Conservation (phyloP, 345 rosid species). For the Brassica rapa region DNA sequence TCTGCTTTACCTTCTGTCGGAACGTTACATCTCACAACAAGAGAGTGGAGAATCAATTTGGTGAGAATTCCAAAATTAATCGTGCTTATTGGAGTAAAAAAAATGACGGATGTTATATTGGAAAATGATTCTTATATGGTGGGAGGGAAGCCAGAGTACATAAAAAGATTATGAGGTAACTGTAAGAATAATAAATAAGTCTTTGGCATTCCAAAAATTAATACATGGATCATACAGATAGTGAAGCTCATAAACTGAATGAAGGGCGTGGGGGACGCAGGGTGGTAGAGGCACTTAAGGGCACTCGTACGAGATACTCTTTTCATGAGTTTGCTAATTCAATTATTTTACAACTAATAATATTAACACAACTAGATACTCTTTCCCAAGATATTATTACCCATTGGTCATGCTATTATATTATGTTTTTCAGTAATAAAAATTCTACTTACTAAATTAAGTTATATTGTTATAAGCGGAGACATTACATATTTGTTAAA, state of each 20-base stretch:
- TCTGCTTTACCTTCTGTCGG: conserved; percentile 48
- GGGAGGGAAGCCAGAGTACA: background rate
- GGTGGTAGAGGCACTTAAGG: background rate
- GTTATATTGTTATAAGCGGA: background rate
- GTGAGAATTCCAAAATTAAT: too few species aligned
- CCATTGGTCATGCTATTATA: too few species aligned
- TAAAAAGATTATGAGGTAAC: background rate
- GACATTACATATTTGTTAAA: conserved; percentile 1
- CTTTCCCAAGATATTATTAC: too few species aligned
- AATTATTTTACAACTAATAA: too few species aligned
- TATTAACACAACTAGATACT: too few species aligned
- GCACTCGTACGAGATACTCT: too few species aligned
- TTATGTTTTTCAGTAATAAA: background rate
- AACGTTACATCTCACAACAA: conserved; percentile 50
- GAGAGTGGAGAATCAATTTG: conserved; percentile 35
- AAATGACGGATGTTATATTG: too few species aligned
- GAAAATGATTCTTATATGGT: too few species aligned
- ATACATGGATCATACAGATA: background rate
- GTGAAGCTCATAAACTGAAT: too few species aligned
- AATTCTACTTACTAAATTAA: background rate
- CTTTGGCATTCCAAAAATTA: background rate
- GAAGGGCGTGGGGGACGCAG: too few species aligned
- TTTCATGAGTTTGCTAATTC: too few species aligned
- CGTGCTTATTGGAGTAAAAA: background rate
- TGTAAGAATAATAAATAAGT: too few species aligned